Base-by-base conservation (phyloP, 1,139 yeast genomes). In the Yarrowia galli region DNA sequence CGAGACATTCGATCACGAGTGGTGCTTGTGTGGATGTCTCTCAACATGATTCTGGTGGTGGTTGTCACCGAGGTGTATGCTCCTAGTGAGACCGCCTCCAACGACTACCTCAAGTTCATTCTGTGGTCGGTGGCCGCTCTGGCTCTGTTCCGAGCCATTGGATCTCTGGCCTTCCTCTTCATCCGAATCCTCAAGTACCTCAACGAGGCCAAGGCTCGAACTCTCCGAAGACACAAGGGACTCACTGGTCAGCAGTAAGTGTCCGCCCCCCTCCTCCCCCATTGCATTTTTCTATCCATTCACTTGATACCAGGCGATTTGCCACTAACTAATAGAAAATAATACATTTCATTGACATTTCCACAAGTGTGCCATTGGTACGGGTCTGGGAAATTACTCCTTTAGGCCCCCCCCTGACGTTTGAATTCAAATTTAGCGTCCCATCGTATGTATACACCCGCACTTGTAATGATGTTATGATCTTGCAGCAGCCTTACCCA, bases 1-100 rank as follows among this genome's bases (percentile, higher is more conserved):
- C 87, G 97, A 75, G 97, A 92, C 77, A 91, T 95, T 38, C 87
- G 99, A 80, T 91, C 98, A 0, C 85, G 95, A 71, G 97, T 95
- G 60, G 98, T 95, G n/a, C 84, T 93, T 74, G 80, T 87, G 10
- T 95, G 99, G 99, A 84, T 95, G 85, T 82, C 92, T 67, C 81
- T 90, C 40, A 95, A 95, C 76, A 81, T 91, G 74, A 78, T 95
- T 28, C 82, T 95, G 73, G 88, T 91, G 48, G 87, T 93, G 92
- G 86, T 96, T 15, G 89, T 95, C 81, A 85, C 92, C 16, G 96
- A 93, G 78, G 89, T 92, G 18, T 92, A 88, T 75, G 80, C 83
- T 23, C 86, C 92, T 2, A 88, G 87, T 58, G 79, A 85, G 43
- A 84, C 87, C 32, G 85, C 85, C 67, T 83, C 87, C 25, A 95